Evolutionary conservation across 1,284 basidiomycete species (phyloP), one percentile per base, ranked within the genome.

Genomic region (Schizophyllum commune): DNA sequence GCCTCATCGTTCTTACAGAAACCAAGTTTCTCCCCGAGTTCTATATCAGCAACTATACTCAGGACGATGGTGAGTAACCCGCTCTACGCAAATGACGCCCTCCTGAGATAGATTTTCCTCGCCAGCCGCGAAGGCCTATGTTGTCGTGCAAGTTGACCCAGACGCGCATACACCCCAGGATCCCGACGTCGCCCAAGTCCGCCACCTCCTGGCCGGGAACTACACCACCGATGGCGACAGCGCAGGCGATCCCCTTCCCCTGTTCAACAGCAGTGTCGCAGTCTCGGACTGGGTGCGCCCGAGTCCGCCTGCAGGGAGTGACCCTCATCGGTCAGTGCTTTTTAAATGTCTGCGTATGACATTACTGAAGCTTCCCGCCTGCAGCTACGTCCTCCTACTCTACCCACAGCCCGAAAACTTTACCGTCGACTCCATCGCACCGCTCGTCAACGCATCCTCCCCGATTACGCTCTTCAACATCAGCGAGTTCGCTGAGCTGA

Each of bases 201-300:
- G 80, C 11, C 82, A 84, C 66, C 80, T 81, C 68, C 69, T 84
- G 5, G 80, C 78, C 0, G 75, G 77, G 2, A 73, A 80, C 68
- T 82, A 80, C 63, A 11, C 53, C 64, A 20, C 56, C 53, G 20
- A 64, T 32, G 59, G 52, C 6, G 64, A 62, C n/a, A 13, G 6
- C 7, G 34, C 6, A 39, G 6, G 7, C 7, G 34, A 39, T n/a
- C n/a, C n/a, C 34, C 34, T 39, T 39, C 39, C 60, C 15, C 67
- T 82, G 9, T 66, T 68, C 1, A 82, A 81, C 66, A 65, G 64
- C 8, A 83, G 78, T 0, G 71, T 76, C 0, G 78, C 81, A 5
- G 62, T 83, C 21, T 76, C 77, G 4, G 67, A 73, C 1, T 83
- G 75, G 66, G 61, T 62, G 15, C 79, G 81, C 64, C 81, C 82